Base-by-base conservation (phyloP, 2,329 filamentous ascomycete genomes). In the Xylariaceae sp. region DNA sequence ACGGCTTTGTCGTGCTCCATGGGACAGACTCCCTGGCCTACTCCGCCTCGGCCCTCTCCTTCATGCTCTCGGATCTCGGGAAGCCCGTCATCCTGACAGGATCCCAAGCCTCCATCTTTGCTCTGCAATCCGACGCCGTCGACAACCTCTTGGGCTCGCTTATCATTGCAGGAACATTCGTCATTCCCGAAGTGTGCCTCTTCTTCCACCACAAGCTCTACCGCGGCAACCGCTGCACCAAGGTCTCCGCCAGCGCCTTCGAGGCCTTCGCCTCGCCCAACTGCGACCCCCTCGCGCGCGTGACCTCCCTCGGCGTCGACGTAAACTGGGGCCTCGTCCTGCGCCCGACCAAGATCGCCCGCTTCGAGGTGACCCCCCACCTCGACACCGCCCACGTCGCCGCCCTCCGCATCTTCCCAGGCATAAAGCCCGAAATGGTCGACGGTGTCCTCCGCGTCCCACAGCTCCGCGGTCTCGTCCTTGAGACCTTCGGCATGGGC, bases 171-270 rank as follows among this genome's bases (percentile, higher is more conserved):
- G 91, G 91, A 39, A 94, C 94, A 61, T 96, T 96, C 71, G 89
- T 91, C 77, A 90, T 97, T 59, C 92, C 92, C 0, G 92, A 96
- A 73, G 92, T 97, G 56, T 92, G 90, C 72, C 81, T 97, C 42
- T 96, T 95, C 78, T 97, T 97, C 80, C 90, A 94, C 74, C 89
- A 95, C 76, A 90, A 87, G 66, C 82, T 97, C 17, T 95, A 92
- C 76, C 86, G 92, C 30, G 92, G 92, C 13, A 96, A 96, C 74
- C 81, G 92, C 61, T 87, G 89, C 8, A 94, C 90, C 63, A 97
- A 97, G 74, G 85, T 95, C 37, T 92, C 90, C 11, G 89, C 92
- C 4, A 90, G 89, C 60, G 86, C 89, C 56, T 96, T 95, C 71
- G 86, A 90, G 59, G 92, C 91, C 5, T 97, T 97, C 73, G 88